Evolutionary conservation across 768 basidiomycete genomes (phyloP).

Genomic region (Russula sp.): DNA sequence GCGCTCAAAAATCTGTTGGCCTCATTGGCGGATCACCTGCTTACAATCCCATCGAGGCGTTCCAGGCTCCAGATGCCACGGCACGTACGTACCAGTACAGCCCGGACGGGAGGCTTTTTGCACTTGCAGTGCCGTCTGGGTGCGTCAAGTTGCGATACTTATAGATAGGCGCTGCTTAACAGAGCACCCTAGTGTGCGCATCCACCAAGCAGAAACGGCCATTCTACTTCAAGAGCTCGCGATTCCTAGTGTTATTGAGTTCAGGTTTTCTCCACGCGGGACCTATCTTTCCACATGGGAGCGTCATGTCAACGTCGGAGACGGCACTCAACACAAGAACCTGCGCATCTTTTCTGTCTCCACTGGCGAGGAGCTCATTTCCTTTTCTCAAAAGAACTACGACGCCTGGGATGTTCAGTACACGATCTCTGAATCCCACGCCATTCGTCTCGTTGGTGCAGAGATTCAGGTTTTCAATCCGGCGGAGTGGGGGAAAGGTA

Average conservation of each 20-base stretch:
- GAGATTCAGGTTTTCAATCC: slow-evolving; percentile 85
- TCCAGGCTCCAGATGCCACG: slow-evolving; percentile 60
- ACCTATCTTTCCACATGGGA: slow-evolving; percentile 96
- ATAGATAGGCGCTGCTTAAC: slow-evolving; percentile 19
- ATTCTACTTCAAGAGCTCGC: slow-evolving; percentile 69
- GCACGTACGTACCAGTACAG: slow-evolving; percentile 79
- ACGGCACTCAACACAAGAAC: slow-evolving; percentile 90
- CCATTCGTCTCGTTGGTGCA: slow-evolving; percentile 68
- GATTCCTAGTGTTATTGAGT: slow-evolving; percentile 70
- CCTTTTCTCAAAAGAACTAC: slow-evolving; percentile 85
- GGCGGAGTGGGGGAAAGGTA: slow-evolving; percentile 70
- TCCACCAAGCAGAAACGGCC: slow-evolving; percentile 69
- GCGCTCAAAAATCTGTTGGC: slow-evolving; percentile 91
- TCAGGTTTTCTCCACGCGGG: slow-evolving; percentile 89
- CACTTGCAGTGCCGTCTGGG: slow-evolving; percentile 72
- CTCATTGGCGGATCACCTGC: slow-evolving; percentile 78
- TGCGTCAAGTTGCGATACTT: slow-evolving; percentile 36
- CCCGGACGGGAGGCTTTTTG: slow-evolving; percentile 80
- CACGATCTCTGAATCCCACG: slow-evolving; percentile 84
- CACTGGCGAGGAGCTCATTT: slow-evolving; percentile 79
- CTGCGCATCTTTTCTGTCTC: slow-evolving; percentile 83
- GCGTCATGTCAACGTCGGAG: slow-evolving; percentile 86
- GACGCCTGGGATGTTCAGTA: slow-evolving; percentile 92
- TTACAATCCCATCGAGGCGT: slow-evolving; percentile 60
- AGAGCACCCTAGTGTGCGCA: slow-evolving; percentile 51